Evolutionary conservation across 768 basidiomycete genomes (phyloP).

Genomic region (Boletus bicolor): DNA sequence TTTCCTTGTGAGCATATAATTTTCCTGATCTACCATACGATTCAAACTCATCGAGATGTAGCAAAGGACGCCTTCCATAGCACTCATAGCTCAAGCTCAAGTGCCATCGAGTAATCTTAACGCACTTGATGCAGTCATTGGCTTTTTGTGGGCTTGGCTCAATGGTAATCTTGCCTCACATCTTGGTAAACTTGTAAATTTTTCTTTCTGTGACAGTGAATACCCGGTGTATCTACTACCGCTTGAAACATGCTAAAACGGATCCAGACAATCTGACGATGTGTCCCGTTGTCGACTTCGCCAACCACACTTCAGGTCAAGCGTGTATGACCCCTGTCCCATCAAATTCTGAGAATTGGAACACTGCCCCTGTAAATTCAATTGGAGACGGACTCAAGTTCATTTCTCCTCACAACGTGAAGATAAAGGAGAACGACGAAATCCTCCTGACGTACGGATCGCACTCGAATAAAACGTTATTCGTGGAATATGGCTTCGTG

Average conservation of each 20-base stretch:
- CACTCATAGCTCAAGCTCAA: not conserved
- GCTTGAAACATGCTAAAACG: conserved; percentile 44
- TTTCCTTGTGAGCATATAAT: conserved; percentile 48
- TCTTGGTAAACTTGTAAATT: conserved; percentile 1
- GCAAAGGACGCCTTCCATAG: conserved; percentile 6
- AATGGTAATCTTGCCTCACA: conserved; percentile 52
- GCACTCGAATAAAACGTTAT: conserved; percentile 74
- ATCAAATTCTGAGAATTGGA: conserved; percentile 36
- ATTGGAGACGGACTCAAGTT: conserved; percentile 50
- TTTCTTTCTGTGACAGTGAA: conserved; percentile 57
- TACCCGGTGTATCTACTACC: conserved; percentile 83
- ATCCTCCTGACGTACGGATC: conserved; percentile 75
- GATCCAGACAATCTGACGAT: conserved; percentile 79
- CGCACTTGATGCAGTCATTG: conserved; percentile 18
- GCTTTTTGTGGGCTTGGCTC: conserved; percentile 89
- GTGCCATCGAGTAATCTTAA: not conserved
- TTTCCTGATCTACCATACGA: not conserved
- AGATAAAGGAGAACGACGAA: conserved; percentile 55
- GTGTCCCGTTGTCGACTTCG: conserved; percentile 88
- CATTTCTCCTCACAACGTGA: conserved; percentile 42
- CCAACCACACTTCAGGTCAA: conserved; percentile 61
- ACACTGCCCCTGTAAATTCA: conserved; percentile 33
- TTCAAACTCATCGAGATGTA: not conserved
- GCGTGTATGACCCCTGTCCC: conserved; percentile 44
- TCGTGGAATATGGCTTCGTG: conserved; percentile 91